Conservation (phyloP, 768 basidiomycete genomes). For the Pluteus cervinus region DNA sequence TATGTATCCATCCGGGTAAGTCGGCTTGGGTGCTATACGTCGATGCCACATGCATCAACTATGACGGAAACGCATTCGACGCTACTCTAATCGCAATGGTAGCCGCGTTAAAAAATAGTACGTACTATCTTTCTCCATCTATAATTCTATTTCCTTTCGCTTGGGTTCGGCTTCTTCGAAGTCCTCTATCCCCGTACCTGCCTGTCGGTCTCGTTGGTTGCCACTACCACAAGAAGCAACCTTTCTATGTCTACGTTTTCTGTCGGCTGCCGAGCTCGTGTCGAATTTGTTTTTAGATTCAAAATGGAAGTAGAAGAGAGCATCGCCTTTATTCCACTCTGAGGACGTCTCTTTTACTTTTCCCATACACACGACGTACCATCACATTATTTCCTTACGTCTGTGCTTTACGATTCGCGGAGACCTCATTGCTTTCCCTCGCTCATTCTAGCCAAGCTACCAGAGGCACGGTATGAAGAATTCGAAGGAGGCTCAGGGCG, state of each 20-base stretch:
- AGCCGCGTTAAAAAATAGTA: slow-evolving; percentile 81
- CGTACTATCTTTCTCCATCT: slow-evolving; percentile 17
- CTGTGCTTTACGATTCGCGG: slow-evolving; percentile 1
- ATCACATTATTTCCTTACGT: slow-evolving; percentile 1
- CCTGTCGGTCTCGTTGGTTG: too few species aligned
- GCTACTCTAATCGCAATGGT: slow-evolving; percentile 85
- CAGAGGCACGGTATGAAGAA: slow-evolving; percentile 64
- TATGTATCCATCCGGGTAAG: slow-evolving; percentile 78
- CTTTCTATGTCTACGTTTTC: too few species aligned
- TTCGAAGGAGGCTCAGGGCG: slow-evolving; percentile 63
- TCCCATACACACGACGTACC: too few species aligned
- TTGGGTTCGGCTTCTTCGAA: too few species aligned
- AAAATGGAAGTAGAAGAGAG: too few species aligned
- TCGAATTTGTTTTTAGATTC: too few species aligned
- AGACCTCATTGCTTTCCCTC: not conserved
- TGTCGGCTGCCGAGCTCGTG: too few species aligned
- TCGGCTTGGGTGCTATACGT: slow-evolving; percentile 93
- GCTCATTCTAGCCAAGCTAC: slow-evolving; percentile 51
- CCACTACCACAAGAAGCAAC: too few species aligned
- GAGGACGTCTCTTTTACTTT: too few species aligned
- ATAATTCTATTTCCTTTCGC: not conserved
- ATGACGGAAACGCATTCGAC: slow-evolving; percentile 94
- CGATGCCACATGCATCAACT: slow-evolving; percentile 94
- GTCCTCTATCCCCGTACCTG: too few species aligned
- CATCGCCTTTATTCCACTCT: too few species aligned